Evolutionary conservation across 176 grass and related monocot genomes (phyloP), one percentile per base, ranked within the genome.

Genomic region (Elymus sibiricus): DNA sequence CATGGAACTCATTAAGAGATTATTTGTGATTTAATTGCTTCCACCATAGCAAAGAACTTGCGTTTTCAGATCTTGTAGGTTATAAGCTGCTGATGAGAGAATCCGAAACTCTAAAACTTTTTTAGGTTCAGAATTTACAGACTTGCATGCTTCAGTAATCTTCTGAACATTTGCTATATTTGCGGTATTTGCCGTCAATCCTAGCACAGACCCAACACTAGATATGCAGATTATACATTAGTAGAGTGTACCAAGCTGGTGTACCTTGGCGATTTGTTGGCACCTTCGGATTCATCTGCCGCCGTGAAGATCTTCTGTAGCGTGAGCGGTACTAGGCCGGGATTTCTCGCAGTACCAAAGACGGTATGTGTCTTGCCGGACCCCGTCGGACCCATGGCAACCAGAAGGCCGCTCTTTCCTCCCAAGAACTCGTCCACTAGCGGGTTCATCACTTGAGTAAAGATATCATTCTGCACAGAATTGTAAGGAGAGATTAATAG

Each of bases 311-410:
- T 86, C 38, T 62, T 68, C 25, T 83, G 86, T 61, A 97, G 64
- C 0, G 89, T 78, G 27, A 93, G 92, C 15, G 92, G 90, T 29
- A 97, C 76, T 73, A 97, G 66, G 47, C 95, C 95, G 0, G 92
- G 95, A 22, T 93, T 84, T 67, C 87, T 91, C 19, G 89, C 35
- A 55, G 79, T 84, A 28, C 95, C 95, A 60, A 93, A 97, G 83
- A 97, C 83, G 16, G 95, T 97, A 46, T 95, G 91, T 19, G 95
- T 97, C 81, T 97, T 97, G 66, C 95, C 90, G 8, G 95, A 97
- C 32, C 92, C 92, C 25, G 95, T 91, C 8, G 92, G 95, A 3
- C 95, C 92, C 92, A 94, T 88, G 35, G 92, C 90, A 70, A 91
- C 87, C 13, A 97, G 74, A 62, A 97, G 92, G 61, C 84, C 77